Evolutionary conservation across 352 stramenopile genomes (phyloP).

Genomic region (Blastocystis sp.): DNA sequence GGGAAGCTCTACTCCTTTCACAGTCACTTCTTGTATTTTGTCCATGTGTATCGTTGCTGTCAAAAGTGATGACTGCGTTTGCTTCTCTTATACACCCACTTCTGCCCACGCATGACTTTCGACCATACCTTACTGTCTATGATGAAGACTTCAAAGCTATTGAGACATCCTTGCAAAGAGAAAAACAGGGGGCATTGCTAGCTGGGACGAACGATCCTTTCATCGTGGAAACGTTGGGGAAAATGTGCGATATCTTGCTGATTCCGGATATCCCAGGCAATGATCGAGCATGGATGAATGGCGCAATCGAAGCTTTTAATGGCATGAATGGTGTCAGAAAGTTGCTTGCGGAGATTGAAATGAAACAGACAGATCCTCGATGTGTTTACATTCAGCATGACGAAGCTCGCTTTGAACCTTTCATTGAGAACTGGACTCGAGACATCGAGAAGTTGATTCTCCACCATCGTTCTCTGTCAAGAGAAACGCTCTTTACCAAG

Average conservation of each 20-base stretch:
- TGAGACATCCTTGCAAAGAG: background rate
- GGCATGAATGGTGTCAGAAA: background rate
- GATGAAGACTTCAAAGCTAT: background rate
- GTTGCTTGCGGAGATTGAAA: background rate
- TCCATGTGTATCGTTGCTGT: background rate
- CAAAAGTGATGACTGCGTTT: background rate
- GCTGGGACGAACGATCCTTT: background rate
- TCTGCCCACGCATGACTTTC: background rate
- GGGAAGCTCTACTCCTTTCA: background rate
- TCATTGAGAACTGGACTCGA: background rate
- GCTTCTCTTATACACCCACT: background rate
- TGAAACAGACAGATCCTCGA: background rate
- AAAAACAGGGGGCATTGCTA: background rate
- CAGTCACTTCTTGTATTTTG: background rate
- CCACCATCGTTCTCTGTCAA: background rate
- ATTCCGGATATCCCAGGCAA: background rate
- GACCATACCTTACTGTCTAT: background rate
- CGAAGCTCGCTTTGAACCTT: background rate
- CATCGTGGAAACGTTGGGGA: background rate
- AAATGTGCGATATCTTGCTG: background rate
- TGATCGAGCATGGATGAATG: too few species aligned
- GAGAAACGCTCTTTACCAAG: background rate
- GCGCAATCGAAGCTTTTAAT: background rate
- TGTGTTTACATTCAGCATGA: background rate
- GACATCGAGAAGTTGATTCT: background rate